Base-by-base conservation (phyloP, 106 monocot genomes). In the Ottelia alismoides region DNA sequence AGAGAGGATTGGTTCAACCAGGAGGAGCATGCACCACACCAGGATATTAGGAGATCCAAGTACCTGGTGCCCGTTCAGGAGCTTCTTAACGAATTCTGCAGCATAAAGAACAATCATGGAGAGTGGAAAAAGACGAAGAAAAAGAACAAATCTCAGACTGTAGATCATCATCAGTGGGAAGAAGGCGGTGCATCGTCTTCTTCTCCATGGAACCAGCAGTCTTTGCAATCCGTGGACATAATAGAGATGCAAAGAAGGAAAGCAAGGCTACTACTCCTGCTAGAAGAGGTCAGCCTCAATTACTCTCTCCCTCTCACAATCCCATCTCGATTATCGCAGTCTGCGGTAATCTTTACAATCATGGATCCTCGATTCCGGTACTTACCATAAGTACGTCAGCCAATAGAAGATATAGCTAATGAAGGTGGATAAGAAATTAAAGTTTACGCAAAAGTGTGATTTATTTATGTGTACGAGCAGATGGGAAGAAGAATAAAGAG, bases 211-310 rank as follows among this genome's bases (percentile, higher is more conserved):
- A 76, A 28, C 32, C 65, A 45, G 46, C 40, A 43, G 40, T 31
- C 64, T 14, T 52, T 83, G 14, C 46, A 52, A 17, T 57, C 64
- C 26, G 2, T 75, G 25, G 84, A 84, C 30, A 52, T 65, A 16
- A 22, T 64, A 0, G 78, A 84, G 56, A 66, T 78, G 4, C 74
- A 78, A 55, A 71, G 58, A 52, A 56, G 65, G 7, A 78, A 71
- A 28, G 59, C 70, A 11, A 71, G 65, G 71, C 68, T 84, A 7
- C 47, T 67, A 27, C 45, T 66, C 49, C 64, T 84, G 74, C 64
- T 78, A 16, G 83, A 84, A 47, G 78, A 84, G 83, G 83, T 84
- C n/a, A n/a, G n/a, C n/a, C n/a, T n/a, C n/a, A n/a, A n/a, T n/a
- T n/a, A n/a, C n/a, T n/a, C n/a, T n/a, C n/a, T n/a, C n/a, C n/a